These are phyloP conservation scores for Puccinia coronata DNA, from an alignment of 1,284 basidiomycete species.

Conservation along the genomic window DNA sequence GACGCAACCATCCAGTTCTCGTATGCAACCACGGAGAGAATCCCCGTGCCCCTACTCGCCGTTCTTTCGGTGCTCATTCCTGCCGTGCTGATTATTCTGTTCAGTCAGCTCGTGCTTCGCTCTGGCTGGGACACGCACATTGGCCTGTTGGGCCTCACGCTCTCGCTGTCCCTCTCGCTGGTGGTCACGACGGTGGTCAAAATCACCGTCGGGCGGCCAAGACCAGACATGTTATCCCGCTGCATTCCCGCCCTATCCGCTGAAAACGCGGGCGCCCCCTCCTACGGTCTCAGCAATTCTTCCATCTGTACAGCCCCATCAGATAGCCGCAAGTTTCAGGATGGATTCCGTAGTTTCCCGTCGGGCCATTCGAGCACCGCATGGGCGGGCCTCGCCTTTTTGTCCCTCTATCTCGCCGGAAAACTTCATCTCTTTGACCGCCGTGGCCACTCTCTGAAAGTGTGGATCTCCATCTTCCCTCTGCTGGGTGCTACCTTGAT, in stretches of 20 bases:
- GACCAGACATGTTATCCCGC: constrained; percentile 75
- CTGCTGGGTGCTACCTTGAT: constrained; percentile 78
- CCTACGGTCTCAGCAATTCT: constrained; percentile 68
- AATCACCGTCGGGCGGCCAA: constrained; percentile 76
- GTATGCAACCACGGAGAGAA: constrained; percentile 76
- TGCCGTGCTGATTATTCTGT: constrained; percentile 67
- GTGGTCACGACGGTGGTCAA: constrained; percentile 82
- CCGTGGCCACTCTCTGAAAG: constrained; percentile 75
- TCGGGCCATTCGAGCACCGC: constrained; percentile 90
- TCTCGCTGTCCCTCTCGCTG: constrained; percentile 74
- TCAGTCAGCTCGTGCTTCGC: constrained; percentile 71
- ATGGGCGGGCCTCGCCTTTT: constrained; percentile 87
- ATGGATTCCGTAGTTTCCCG: constrained; percentile 91
- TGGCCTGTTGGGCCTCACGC: constrained; percentile 72
- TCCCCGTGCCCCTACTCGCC: constrained; percentile 67
- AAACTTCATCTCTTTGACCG: constrained; percentile 88
- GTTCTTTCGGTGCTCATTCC: constrained; percentile 70
- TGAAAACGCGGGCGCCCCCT: constrained; percentile 64
- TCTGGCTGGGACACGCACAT: constrained; percentile 88
- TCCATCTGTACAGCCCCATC: constrained; percentile 74
- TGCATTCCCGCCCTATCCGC: constrained; percentile 74
- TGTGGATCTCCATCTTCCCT: constrained; percentile 78
- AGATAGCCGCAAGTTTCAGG: constrained; percentile 66
- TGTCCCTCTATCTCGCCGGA: constrained; percentile 83
- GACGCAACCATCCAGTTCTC: constrained; percentile 73